phyloP scores from a whole-genome alignment of 2,329 filamentous ascomycete species.

The Claviceps africana region DNA sequence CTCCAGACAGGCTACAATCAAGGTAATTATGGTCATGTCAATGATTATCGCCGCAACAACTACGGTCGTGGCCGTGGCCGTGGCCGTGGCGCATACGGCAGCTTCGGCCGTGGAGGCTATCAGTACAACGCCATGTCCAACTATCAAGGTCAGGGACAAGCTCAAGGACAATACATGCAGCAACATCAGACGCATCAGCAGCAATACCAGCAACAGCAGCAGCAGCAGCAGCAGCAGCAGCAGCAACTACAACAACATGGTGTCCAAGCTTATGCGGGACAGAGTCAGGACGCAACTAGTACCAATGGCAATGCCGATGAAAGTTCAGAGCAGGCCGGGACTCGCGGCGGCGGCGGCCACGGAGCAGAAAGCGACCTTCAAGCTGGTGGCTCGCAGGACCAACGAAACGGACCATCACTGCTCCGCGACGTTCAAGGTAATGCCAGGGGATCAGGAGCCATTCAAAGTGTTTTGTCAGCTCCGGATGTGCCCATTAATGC shows the following conservation, averaged over 20 bases:
- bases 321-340: slow-evolving; percentile 12
- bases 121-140: slow-evolving; percentile 20
- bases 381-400: slow-evolving; percentile 9
- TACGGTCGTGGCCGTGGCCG: slow-evolving; percentile 53
- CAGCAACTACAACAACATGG: slow-evolving; percentile 3
- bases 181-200: too few relatives aligned
- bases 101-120: slow-evolving; percentile 42
- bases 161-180: slow-evolving; percentile 17
- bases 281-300: slow-evolving; percentile 11
- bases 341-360: slow-evolving; percentile 2
- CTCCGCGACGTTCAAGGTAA: slow-evolving; percentile 18
- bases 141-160: slow-evolving; percentile 21
- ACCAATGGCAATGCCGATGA: slow-evolving; percentile 11
- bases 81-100: slow-evolving; percentile 46
- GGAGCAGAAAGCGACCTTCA: slow-evolving; percentile 7
- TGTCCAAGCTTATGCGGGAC: slow-evolving; percentile 5
- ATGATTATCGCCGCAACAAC: slow-evolving; percentile 61
- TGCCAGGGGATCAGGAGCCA: slow-evolving; percentile 14
- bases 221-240: neutral
- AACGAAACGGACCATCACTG: slow-evolving; percentile 11
- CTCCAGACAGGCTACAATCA: slow-evolving; percentile 66
- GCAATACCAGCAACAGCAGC: neutral
- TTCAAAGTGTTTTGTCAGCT: slow-evolving; percentile 20
- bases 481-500: slow-evolving; percentile 50
- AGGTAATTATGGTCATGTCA: slow-evolving; percentile 74